Conservation (phyloP, 176 grass and related monocot species). For the Typha latifolia region DNA sequence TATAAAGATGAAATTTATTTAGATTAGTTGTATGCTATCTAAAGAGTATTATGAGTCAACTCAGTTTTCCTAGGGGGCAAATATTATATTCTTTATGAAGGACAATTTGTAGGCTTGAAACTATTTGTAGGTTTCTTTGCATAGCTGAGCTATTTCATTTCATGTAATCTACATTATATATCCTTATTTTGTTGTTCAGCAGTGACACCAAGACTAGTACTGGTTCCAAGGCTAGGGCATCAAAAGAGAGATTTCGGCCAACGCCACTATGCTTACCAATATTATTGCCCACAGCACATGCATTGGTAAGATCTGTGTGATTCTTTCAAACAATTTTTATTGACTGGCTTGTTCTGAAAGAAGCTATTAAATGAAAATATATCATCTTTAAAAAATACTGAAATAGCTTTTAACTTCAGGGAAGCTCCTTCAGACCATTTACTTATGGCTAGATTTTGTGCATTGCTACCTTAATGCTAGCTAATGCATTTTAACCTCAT, state of each 20-base stretch:
- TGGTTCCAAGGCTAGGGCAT: constrained; percentile 35
- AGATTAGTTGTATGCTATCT: too few species aligned
- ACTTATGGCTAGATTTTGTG: neutral
- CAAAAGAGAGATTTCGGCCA: constrained; percentile 80
- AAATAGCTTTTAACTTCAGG: neutral
- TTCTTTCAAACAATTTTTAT: neutral
- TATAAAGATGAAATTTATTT: too few species aligned
- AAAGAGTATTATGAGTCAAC: too few species aligned
- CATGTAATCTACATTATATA: constrained; percentile 10
- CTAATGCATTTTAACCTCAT: neutral
- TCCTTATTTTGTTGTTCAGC: constrained; percentile 31
- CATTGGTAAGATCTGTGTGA: constrained; percentile 54
- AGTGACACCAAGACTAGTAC: constrained; percentile 50
- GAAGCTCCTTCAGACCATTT: neutral
- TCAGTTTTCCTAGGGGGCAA: too few species aligned
- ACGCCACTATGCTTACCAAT: constrained; percentile 77
- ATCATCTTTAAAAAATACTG: neutral
- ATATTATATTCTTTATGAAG: too few species aligned
- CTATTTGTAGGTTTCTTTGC: neutral
- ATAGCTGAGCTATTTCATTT: constrained; percentile 5
- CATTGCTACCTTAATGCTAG: neutral
- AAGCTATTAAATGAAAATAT: neutral
- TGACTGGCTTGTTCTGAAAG: neutral
- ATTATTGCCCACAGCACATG: constrained; percentile 76
- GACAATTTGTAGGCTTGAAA: too few species aligned